These are phyloP conservation scores for Cerioporus squamosus DNA, from an alignment of 1,284 basidiomycete genomes.

Conservation along the genomic window DNA sequence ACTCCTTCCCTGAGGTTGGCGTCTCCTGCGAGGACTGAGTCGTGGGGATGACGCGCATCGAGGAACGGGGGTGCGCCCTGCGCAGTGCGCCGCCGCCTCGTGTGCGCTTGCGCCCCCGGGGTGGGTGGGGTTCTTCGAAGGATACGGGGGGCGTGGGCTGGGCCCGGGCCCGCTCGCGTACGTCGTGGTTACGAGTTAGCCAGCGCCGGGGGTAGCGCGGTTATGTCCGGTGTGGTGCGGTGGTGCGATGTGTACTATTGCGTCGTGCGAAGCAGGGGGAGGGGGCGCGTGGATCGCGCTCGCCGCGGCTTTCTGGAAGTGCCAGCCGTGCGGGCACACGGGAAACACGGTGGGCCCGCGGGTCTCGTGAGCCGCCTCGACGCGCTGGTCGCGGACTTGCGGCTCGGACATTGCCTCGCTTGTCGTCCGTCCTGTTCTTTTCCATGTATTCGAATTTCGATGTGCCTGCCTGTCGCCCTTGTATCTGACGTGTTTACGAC, in stretches of 20 bases:
- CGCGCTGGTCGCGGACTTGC: not conserved
- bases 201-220: slow-evolving; percentile 18
- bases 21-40: slow-evolving; percentile 34
- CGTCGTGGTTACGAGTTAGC: slow-evolving; percentile 9
- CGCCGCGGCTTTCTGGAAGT: not conserved
- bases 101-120: slow-evolving; percentile 3
- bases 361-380: not conserved
- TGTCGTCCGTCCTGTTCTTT: not conserved
- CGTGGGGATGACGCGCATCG: not conserved
- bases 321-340: not conserved
- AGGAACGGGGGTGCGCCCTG: not conserved
- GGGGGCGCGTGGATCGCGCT: not conserved
- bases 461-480: no score
- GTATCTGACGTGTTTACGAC: no score
- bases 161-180: slow-evolving; percentile 13
- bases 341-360: not conserved
- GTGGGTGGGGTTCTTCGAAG: not conserved
- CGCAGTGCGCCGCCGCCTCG: slow-evolving; percentile 6
- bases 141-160: slow-evolving; percentile 1
- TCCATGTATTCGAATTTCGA: not conserved
- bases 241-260: not conserved
- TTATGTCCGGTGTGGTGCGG: slow-evolving; percentile 16
- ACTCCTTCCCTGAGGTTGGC: slow-evolving; percentile 44
- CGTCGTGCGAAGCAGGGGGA: not conserved
- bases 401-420: not conserved